Base-by-base conservation (phyloP, 2,329 filamentous ascomycete species). In the Arthrobotrys conoides region DNA sequence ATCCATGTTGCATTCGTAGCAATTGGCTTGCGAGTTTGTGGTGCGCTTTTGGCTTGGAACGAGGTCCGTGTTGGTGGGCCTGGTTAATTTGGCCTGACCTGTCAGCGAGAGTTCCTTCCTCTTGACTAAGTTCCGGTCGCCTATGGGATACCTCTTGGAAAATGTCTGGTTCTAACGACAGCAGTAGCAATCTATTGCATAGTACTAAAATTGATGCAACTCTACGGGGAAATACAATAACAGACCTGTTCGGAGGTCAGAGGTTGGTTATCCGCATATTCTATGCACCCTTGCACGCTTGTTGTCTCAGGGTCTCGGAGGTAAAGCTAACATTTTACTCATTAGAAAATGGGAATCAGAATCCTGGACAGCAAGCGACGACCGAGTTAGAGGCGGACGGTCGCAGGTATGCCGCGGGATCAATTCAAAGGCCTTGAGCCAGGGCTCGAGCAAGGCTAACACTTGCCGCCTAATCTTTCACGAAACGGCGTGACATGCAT, bases 331-430 rank as follows among this genome's bases (percentile, higher is more conserved):
- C 59, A 59, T 18, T 64, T 3, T 1, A 48, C 14, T 27, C 12
- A 8, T 33, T 44, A 79, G 76, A 46, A 5, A 70, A 44, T 79
- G 76, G 76, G 38, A 14, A 16, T 36, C 48, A 30, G 59, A 66
- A 24, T 18, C 46, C 33, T 79, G 76, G 76, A 79, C 53, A 6
- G 69, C 76, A 22, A 75, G 69, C 44, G 76, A 79, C 18, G 76
- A 79, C 51, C 38, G 76, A 27, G 76, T 79, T n/a, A 70, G 76
- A 41, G 76, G 76, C 41, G 76, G 76, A 5, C 24, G 46, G 14
- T 75, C 76, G 22, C 65, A 71, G 76, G 76, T 79, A 71, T 33
- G 10, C 14, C 48, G 30, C 55, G 51, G 51, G n/a, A 27, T 36
- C 41, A 48, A 12, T 24, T 16, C 3, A 4, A 20, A 20, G 22